These are phyloP conservation scores for Nicotiana tomentosiformis DNA, from an alignment of 257 asterid genomes.

Conservation along the genomic window DNA sequence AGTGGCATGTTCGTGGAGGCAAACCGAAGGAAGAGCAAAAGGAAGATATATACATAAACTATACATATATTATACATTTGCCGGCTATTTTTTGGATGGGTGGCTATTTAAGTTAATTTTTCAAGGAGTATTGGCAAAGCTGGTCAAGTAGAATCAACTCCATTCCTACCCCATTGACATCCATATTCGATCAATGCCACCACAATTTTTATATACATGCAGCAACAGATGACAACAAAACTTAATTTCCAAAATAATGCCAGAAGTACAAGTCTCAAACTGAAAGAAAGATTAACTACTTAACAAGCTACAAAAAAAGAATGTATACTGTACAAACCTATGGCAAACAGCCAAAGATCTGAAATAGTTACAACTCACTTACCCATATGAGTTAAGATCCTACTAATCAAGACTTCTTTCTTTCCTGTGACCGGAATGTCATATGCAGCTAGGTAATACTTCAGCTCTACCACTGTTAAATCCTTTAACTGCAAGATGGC, in stretches of 20 bases:
- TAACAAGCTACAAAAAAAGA: not conserved
- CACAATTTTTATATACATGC: not conserved
- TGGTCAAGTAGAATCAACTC: not conserved
- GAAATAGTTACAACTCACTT: constrained; percentile 27
- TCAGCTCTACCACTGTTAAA: constrained; percentile 67
- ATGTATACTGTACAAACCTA: not conserved
- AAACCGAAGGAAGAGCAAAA: too few relatives aligned
- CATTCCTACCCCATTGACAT: not conserved
- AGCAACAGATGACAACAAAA: not conserved
- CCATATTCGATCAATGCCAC: not conserved
- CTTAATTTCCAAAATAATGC: not conserved
- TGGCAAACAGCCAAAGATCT: not conserved
- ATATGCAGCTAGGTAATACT: constrained; percentile 57
- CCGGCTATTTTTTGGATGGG: too few relatives aligned
- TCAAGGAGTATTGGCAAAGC: not conserved
- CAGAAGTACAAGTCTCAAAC: not conserved
- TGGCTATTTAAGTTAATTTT: too few relatives aligned
- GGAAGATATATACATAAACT: too few relatives aligned
- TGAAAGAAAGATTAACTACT: not conserved
- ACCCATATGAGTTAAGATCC: constrained; percentile 87
- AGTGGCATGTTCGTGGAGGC: too few relatives aligned
- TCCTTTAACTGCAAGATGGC: constrained; percentile 69
- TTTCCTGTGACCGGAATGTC: constrained; percentile 61
- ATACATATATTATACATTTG: too few relatives aligned
- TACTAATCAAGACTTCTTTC: constrained; percentile 65